Conservation (phyloP, 108 stramenopile species). For the Pseudonitzschia multiseries region DNA sequence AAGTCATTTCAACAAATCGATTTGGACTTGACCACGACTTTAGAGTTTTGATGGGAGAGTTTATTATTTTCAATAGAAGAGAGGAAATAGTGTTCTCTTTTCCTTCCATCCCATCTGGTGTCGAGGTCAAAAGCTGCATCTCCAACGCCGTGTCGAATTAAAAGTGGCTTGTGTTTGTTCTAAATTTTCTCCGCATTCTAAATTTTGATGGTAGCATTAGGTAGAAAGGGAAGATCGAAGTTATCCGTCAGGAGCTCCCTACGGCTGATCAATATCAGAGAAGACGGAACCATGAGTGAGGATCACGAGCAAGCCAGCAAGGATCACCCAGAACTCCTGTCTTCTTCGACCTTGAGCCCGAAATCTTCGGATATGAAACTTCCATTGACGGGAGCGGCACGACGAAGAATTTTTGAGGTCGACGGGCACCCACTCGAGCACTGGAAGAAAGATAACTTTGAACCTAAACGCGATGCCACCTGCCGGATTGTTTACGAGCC, state of each 20-base stretch:
- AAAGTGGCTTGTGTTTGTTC: not conserved
- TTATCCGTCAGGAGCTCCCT: not conserved
- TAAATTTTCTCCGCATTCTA: not conserved
- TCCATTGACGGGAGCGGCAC: not conserved
- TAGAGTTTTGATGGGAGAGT: too few species aligned
- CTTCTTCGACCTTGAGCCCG: too few species aligned
- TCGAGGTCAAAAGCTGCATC: not conserved
- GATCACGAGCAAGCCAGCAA: not conserved
- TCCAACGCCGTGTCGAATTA: not conserved
- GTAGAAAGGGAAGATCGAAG: not conserved
- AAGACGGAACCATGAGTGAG: not conserved
- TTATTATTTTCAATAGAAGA: not conserved
- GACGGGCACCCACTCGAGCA: conserved; percentile 25
- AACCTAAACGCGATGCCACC: conserved; percentile 31
- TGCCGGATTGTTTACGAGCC: conserved; percentile 34
- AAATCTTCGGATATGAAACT: too few species aligned
- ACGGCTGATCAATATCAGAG: not conserved
- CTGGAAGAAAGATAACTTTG: conserved; percentile 29
- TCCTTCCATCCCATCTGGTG: not conserved
- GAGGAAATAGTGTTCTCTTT: not conserved
- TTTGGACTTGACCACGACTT: too few species aligned
- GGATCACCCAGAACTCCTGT: not conserved
- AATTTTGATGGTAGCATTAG: not conserved
- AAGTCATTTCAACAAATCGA: not conserved
- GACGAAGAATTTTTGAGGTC: conserved; percentile 31